Percentiles rank a stretch among this genome's conserved stretches.
Conservation (phyloP, 1,284 basidiomycete species). For the Cutaneotrichosporon spelunceum region DNA sequence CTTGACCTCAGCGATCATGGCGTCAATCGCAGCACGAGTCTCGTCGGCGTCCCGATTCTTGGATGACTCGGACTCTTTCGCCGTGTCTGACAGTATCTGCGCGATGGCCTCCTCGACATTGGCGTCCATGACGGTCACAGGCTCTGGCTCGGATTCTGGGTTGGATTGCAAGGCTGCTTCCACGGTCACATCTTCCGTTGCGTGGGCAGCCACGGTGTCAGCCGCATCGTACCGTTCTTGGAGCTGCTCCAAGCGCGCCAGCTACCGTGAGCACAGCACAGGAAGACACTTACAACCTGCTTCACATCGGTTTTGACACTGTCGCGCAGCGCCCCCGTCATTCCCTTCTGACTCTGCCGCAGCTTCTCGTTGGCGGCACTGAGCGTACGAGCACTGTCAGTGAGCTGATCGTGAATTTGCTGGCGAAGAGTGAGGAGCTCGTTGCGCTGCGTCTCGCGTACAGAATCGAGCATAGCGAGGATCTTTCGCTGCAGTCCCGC, state of each 20-base stretch:
- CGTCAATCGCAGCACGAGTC: neutral
- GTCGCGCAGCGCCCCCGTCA: neutral
- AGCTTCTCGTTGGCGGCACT: neutral
- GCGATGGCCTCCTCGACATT: neutral
- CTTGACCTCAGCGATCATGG: neutral
- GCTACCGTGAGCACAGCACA: neutral
- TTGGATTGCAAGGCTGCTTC: neutral
- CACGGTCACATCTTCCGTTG: neutral
- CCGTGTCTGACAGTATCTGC: neutral
- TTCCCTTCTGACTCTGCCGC: conserved; percentile 4
- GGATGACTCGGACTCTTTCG: neutral
- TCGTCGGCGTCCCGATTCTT: neutral
- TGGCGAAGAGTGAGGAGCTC: neutral
- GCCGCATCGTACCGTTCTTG: neutral
- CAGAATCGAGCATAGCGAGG: neutral
- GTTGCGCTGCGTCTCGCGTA: neutral
- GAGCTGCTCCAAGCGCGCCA: neutral
- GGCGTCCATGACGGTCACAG: neutral
- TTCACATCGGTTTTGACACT: conserved; percentile 4
- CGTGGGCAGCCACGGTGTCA: too few relatives aligned
- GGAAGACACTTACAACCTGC: neutral
- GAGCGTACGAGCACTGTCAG: neutral
- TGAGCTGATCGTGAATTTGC: neutral
- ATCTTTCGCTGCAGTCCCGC: conserved; percentile 1
- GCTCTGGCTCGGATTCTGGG: neutral